A percentile compares a stretch with the other conserved stretches of the same genome.
Conservation (phyloP, 2,329 filamentous ascomycete genomes). For the Penicillium sp. region DNA sequence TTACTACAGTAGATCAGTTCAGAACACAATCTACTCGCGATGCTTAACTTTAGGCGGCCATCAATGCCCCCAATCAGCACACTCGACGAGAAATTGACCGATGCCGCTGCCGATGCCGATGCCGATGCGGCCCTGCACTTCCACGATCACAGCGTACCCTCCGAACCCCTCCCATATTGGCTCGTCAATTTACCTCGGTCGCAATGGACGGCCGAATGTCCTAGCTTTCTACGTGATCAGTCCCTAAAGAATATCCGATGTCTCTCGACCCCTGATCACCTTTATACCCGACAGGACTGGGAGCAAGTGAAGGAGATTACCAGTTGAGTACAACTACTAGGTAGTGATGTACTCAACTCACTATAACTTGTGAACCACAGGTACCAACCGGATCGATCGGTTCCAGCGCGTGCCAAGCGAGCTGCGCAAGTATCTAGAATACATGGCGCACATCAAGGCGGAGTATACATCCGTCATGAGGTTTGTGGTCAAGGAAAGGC, state of each 20-base stretch:
- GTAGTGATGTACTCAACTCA: neutral
- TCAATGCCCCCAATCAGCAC: conserved; percentile 24
- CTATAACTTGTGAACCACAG: conserved; percentile 31
- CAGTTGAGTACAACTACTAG: conserved; percentile 31
- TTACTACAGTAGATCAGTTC: neutral
- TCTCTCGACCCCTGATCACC: conserved; percentile 66
- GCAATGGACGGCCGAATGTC: conserved; percentile 65
- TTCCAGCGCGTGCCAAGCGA: conserved; percentile 77
- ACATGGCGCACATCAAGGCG: conserved; percentile 60
- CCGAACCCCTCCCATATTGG: conserved; percentile 65
- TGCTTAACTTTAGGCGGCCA: conserved; percentile 10
- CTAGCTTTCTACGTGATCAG: conserved; percentile 64
- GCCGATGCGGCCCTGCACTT: conserved; percentile 5
- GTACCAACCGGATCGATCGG: conserved; percentile 65
- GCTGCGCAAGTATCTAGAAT: conserved; percentile 73
- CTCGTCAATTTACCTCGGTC: conserved; percentile 70
- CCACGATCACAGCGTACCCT: conserved; percentile 8
- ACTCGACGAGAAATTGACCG: conserved; percentile 23
- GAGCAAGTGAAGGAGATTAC: conserved; percentile 64
- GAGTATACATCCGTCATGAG: conserved; percentile 73
- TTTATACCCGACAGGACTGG: conserved; percentile 68
- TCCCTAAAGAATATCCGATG: conserved; percentile 67
- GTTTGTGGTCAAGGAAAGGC: conserved; percentile 68
- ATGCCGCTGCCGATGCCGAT: conserved; percentile 12
- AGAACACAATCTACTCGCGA: neutral